Base-by-base conservation (phyloP, 345 rosid genomes). In the Hypericum androsaemum region DNA sequence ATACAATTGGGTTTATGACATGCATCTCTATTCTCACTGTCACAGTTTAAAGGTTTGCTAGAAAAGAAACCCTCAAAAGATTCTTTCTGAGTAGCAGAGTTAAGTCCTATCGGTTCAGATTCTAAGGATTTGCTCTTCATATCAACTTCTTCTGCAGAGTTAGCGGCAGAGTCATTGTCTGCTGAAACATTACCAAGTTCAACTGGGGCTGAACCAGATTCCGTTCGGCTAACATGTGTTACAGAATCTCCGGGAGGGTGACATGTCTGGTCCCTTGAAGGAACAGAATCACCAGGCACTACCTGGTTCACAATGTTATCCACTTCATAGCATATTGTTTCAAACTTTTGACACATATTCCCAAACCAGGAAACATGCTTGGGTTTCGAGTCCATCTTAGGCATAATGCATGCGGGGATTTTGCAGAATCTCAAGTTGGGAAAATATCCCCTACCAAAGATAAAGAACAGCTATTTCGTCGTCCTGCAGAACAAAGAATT, bases 311-410 rank as follows among this genome's bases (percentile, higher is more conserved):
- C 65, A 47, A 78, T 72, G 60, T 52, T 67, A 54, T 84, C 96
- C 51, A 84, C 78, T 51, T 82, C 88, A 11, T 68, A 72, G 69
- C 80, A 66, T 56, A 88, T 52, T 2, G 69, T 74, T 75, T 84
- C 96, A 49, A 84, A 71, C 69, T 77, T 88, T 71, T 77, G 80
- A 63, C 57, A 80, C 45, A 88, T 62, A 61, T 76, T 72, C 37
- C 88, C 82, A 56, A 80, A 75, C 94, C 86, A 88, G 36, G 75
- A 52, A 49, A 61, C 71, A 62, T 73, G 74, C 62, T 71, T 80
- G 12, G 47, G 58, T 41, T 75, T 79, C 17, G 68, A 46, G 62
- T 76, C 88, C 96, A 84, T 83, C 40, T 11, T 3, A 8, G 41
- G n/a, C 52, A 10, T 28, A 10, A n/a, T n/a, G n/a, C n/a, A n/a